Percentiles rank a stretch among this genome's conserved stretches.
Conservation (phyloP, 495 filamentous ascomycete genomes). For the Gamarada debralockiae region DNA sequence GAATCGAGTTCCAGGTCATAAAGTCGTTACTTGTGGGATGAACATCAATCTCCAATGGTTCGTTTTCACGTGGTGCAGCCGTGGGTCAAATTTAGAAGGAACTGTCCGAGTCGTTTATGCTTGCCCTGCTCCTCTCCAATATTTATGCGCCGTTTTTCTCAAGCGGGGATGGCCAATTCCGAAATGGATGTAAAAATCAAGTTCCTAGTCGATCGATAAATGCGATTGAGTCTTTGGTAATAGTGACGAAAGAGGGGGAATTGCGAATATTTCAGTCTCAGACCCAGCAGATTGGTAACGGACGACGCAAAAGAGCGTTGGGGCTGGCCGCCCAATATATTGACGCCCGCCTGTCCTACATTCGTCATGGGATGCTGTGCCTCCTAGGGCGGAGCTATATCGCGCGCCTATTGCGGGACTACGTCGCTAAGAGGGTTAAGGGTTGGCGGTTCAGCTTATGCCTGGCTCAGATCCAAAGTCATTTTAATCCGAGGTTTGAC, state of each 20-base stretch:
- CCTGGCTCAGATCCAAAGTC: background rate
- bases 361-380: constrained; percentile 24
- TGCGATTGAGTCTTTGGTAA: background rate
- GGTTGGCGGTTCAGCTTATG: constrained; percentile 1
- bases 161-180: too few species aligned
- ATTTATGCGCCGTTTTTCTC: background rate
- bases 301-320: constrained; percentile 19
- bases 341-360: constrained; percentile 15
- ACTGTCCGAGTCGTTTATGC: constrained; percentile 3
- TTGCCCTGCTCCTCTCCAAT: constrained; percentile 4
- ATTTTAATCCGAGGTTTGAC: too few species aligned
- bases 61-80: constrained; percentile 18
- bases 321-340: constrained; percentile 24
- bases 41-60: background rate
- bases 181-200: too few species aligned
- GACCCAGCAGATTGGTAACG: constrained; percentile 23
- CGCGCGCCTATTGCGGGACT: constrained; percentile 20
- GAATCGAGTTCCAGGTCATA: background rate
- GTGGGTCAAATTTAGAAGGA: constrained; percentile 13
- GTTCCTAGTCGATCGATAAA: background rate
- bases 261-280: background rate
- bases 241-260: background rate
- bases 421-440: constrained; percentile 17
- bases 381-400: constrained; percentile 13
- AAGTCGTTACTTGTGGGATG: background rate